These are phyloP conservation scores for Penicillium cinerascens DNA, from an alignment of 495 filamentous ascomycete species.

Conservation along the genomic window DNA sequence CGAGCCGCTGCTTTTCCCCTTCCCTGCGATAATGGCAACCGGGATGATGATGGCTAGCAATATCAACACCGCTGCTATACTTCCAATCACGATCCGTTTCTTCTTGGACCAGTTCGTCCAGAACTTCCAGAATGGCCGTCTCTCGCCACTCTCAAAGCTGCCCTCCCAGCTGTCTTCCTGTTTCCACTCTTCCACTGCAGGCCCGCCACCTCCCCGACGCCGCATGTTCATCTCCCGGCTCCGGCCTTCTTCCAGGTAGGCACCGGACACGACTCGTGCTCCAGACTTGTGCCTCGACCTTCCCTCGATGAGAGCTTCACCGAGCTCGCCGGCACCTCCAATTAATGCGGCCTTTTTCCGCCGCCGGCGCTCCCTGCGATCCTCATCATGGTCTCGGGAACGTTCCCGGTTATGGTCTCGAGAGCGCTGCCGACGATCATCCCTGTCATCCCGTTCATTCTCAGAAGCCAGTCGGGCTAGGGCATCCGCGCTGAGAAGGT, in stretches of 20 bases:
- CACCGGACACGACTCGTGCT: slow-evolving; percentile 63
- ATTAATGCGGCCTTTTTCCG: slow-evolving; percentile 27
- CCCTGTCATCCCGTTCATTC: slow-evolving; percentile 42
- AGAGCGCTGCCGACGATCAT: slow-evolving; percentile 18
- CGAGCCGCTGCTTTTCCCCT: slow-evolving; percentile 51
- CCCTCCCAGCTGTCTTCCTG: slow-evolving; percentile 36
- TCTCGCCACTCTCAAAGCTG: slow-evolving; percentile 17
- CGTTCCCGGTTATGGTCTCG: slow-evolving; percentile 12
- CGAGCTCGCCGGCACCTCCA: slow-evolving; percentile 21
- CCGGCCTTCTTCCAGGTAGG: slow-evolving; percentile 63
- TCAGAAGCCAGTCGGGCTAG: slow-evolving; percentile 59
- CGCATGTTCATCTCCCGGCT: slow-evolving; percentile 37
- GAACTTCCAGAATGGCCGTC: slow-evolving; percentile 31
- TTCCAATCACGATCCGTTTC: slow-evolving; percentile 35
- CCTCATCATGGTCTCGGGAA: slow-evolving; percentile 28
- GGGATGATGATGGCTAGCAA: slow-evolving; percentile 70
- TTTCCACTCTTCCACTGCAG: slow-evolving; percentile 28
- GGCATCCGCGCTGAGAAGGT: slow-evolving; percentile 48
- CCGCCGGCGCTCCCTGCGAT: slow-evolving; percentile 36
- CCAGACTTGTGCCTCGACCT: slow-evolving; percentile 43
- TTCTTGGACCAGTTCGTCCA: slow-evolving; percentile 32
- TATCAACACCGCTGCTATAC: slow-evolving; percentile 47
- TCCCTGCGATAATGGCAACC: slow-evolving; percentile 67
- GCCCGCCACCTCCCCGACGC: slow-evolving; percentile 36
- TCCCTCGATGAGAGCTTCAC: slow-evolving; percentile 23